Conservation (phyloP, 139 green algal genomes). For the Chlorella sorokiniana region DNA sequence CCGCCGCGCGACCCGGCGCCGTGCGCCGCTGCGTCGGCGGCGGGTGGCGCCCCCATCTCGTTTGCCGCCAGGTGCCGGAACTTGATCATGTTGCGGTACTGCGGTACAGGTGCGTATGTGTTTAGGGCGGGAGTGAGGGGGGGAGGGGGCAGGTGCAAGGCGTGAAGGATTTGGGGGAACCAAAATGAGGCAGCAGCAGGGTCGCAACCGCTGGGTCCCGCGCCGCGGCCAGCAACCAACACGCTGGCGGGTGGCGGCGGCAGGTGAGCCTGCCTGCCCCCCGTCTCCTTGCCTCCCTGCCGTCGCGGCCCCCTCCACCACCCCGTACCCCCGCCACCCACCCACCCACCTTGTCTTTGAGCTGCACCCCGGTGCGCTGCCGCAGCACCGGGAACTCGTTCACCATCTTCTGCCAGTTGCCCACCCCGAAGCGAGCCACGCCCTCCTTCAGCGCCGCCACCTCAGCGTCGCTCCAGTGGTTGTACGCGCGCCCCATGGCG, state of each 20-base stretch:
- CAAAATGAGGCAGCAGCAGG: too few species aligned
- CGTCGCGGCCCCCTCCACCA: neutral
- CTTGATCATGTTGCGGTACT: slow-evolving; percentile 77
- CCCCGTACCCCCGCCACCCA: neutral
- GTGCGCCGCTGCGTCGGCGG: neutral
- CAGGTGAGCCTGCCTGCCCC: neutral
- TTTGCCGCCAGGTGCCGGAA: slow-evolving; percentile 54
- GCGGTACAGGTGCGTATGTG: neutral
- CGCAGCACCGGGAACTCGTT: slow-evolving; percentile 61
- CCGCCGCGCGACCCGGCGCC: neutral
- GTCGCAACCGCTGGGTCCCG: too few species aligned
- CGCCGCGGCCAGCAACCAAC: too few species aligned
- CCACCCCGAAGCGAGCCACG: slow-evolving; percentile 73
- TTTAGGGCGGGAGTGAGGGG: neutral
- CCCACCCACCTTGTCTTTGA: slow-evolving; percentile 69
- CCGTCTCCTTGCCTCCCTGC: neutral
- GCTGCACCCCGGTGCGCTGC: slow-evolving; percentile 66
- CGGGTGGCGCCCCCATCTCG: neutral
- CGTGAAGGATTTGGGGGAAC: too few species aligned
- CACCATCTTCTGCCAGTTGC: slow-evolving; percentile 78
- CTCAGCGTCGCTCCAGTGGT: slow-evolving; percentile 56
- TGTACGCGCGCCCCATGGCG: slow-evolving; percentile 39
- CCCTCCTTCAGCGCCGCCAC: slow-evolving; percentile 61
- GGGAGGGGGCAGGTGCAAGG: neutral
- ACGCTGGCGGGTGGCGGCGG: too few species aligned